Evolutionary conservation across 2,329 filamentous ascomycete species (phyloP).

Genomic region (Alternaria longipes): DNA sequence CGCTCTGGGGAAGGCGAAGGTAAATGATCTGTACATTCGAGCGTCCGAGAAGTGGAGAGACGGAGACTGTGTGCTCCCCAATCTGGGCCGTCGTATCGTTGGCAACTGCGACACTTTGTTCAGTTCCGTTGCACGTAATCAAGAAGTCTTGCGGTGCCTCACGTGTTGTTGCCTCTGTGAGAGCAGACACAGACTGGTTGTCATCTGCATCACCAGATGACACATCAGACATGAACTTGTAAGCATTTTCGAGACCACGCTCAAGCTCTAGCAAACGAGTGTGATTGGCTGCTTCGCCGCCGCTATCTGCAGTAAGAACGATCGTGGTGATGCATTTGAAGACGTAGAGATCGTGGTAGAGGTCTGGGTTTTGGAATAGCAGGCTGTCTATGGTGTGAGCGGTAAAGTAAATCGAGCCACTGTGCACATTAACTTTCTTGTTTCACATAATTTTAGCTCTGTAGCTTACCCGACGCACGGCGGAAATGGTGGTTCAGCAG

Average conservation of each 20-base stretch:
- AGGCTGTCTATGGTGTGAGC: constrained; percentile 39
- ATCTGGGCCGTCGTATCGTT: constrained; percentile 18
- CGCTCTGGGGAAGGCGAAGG: constrained; percentile 39
- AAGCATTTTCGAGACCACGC: constrained; percentile 34
- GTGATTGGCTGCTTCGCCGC: constrained; percentile 26
- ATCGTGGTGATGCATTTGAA: constrained; percentile 40
- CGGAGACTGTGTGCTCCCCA: constrained; percentile 14
- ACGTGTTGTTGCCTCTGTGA: constrained; percentile 10
- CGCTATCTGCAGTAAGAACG: constrained; percentile 37
- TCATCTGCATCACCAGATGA: background rate
- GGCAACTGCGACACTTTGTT: constrained; percentile 1
- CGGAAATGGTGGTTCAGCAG: constrained; percentile 4
- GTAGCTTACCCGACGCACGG: constrained; percentile 19
- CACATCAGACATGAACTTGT: constrained; percentile 30
- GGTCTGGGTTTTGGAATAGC: constrained; percentile 42
- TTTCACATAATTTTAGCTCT: fast-evolving
- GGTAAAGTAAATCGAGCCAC: constrained; percentile 41
- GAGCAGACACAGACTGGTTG: background rate
- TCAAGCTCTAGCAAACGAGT: constrained; percentile 31
- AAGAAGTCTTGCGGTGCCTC: background rate
- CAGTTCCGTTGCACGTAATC: background rate
- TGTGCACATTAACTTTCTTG: constrained; percentile 15
- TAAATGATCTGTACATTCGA: constrained; percentile 38
- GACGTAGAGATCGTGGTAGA: constrained; percentile 40
- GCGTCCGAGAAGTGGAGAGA: constrained; percentile 20